A percentile compares a stretch with the other conserved stretches of the same genome.
phyloP scores from a whole-genome alignment of 768 basidiomycete species.

The Mrakia hoshinonis region DNA sequence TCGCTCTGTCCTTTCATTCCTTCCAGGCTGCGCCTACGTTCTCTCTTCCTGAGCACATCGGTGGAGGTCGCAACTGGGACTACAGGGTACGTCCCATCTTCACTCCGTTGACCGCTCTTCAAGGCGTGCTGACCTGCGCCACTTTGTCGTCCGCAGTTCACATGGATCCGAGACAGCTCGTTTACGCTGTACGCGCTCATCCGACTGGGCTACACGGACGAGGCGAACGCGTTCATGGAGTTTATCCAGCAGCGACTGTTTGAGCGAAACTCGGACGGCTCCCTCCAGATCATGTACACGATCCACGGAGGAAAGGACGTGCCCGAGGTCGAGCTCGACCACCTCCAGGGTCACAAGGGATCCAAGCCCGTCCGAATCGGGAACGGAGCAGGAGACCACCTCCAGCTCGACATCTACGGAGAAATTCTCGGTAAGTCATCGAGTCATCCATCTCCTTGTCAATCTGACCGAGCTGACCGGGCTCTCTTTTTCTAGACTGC shows the following conservation, averaged over 20 bases:
- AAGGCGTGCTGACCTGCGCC: too few relatives aligned
- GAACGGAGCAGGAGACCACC: constrained; percentile 58
- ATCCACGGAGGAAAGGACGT: constrained; percentile 57
- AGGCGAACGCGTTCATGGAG: constrained; percentile 75
- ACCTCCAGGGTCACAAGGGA: constrained; percentile 38
- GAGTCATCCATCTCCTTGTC: background rate
- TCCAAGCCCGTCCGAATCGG: constrained; percentile 53
- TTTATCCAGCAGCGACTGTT: constrained; percentile 32
- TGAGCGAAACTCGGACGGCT: constrained; percentile 65
- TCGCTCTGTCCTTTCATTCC: background rate
- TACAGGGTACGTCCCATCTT: constrained; percentile 31
- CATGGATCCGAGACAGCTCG: constrained; percentile 78
- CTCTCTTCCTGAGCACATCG: constrained; percentile 83
- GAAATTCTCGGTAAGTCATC: constrained; percentile 56
- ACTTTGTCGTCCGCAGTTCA: constrained; percentile 30
- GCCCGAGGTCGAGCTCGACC: constrained; percentile 70
- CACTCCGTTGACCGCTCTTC: too few relatives aligned
- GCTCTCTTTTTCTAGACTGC: constrained; percentile 56
- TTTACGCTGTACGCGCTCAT: constrained; percentile 83
- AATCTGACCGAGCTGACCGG: background rate
- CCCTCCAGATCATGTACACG: constrained; percentile 77
- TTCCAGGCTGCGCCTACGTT: constrained; percentile 76
- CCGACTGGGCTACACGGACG: constrained; percentile 84
- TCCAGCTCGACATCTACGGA: constrained; percentile 71
- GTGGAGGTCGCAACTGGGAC: constrained; percentile 59